Percentiles rank a stretch among this genome's conserved stretches.
phyloP scores from a whole-genome alignment of 805 yeast genomes.

The Sugiyamaella chiloensis region DNA sequence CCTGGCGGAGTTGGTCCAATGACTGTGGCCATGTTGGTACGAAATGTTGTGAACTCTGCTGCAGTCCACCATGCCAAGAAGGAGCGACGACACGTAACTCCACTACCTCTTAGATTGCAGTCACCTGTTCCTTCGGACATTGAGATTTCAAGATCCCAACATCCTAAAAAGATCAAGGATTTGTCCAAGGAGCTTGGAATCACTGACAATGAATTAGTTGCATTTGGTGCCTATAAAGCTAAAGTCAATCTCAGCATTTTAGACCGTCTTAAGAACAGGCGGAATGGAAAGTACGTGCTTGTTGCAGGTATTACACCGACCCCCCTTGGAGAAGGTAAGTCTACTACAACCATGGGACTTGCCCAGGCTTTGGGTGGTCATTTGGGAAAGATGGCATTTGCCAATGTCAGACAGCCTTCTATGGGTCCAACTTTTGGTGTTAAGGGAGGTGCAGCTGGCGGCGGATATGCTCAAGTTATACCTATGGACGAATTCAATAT shows the following conservation, averaged over 20 bases:
- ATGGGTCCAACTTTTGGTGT: slow-evolving; percentile 99
- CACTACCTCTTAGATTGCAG: slow-evolving; percentile 52
- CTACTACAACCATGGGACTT: slow-evolving; percentile 92
- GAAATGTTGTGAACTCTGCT: slow-evolving; percentile 81
- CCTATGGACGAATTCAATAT: slow-evolving; percentile 99
- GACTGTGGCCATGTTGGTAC: slow-evolving; percentile 95
- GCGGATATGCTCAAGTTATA: slow-evolving; percentile 95
- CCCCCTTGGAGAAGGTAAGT: slow-evolving; percentile 96
- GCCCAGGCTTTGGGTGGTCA: slow-evolving; percentile 97
- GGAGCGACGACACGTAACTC: slow-evolving; percentile 44
- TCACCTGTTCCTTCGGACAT: slow-evolving; percentile 87
- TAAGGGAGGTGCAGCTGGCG: slow-evolving; percentile 99
- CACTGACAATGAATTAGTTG: slow-evolving; percentile 73
- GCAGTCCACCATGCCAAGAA: slow-evolving; percentile 43
- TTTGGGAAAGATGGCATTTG: slow-evolving; percentile 75
- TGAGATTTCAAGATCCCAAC: slow-evolving; percentile 83
- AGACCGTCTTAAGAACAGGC: slow-evolving; percentile 60
- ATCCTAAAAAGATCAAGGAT: slow-evolving; percentile 73
- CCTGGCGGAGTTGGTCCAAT: slow-evolving; percentile 99
- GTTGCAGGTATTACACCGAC: slow-evolving; percentile 99
- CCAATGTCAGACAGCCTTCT: slow-evolving; percentile 95
- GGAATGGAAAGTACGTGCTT: slow-evolving; percentile 80
- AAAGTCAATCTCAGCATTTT: slow-evolving; percentile 70
- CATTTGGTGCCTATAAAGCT: slow-evolving; percentile 86
- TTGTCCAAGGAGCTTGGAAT: slow-evolving; percentile 85